A percentile compares a stretch with the other conserved stretches of the same genome.
Conservation (phyloP, 2,329 filamentous ascomycete species). For the Tetracladium maxilliforme region DNA sequence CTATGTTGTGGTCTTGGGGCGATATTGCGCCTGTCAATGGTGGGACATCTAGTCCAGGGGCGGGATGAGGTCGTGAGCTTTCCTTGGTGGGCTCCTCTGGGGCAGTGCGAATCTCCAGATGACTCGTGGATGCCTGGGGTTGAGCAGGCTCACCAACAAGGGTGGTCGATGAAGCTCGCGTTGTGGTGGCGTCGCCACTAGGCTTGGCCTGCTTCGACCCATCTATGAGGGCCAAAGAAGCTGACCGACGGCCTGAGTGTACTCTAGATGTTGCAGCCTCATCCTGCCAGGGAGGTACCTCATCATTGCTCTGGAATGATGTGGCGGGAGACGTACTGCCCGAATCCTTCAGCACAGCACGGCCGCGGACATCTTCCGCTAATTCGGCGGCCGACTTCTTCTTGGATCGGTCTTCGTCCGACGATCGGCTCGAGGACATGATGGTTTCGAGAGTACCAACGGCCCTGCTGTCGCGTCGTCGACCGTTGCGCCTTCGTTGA, state of each 20-base stretch:
- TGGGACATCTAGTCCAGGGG: constrained; percentile 4
- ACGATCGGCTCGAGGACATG: constrained; percentile 50
- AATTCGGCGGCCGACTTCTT: constrained; percentile 39
- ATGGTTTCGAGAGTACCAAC: constrained; percentile 52
- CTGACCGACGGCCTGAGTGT: constrained; percentile 1
- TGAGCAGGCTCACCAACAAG: constrained; percentile 40
- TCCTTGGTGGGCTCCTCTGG: constrained; percentile 11
- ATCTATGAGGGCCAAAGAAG: constrained; percentile 24
- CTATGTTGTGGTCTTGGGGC: not conserved
- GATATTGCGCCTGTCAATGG: constrained; percentile 6
- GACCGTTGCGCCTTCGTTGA: not conserved
- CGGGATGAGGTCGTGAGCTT: constrained; percentile 6
- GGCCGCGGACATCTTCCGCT: constrained; percentile 36
- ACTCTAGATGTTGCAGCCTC: constrained; percentile 3
- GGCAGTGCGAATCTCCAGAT: too few species aligned
- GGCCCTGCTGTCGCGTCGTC: constrained; percentile 20
- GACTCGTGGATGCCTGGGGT: constrained; percentile 41
- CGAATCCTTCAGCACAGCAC: constrained; percentile 22
- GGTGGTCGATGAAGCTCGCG: constrained; percentile 20
- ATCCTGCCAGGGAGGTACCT: constrained; percentile 3
- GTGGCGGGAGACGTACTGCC: constrained; percentile 6
- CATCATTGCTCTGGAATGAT: constrained; percentile 2
- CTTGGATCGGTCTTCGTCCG: constrained; percentile 44
- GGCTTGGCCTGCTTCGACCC: constrained; percentile 13
- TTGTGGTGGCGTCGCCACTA: constrained; percentile 12